phyloP scores from a whole-genome alignment of 495 filamentous ascomycete genomes.

The Penicillium flavigenum region DNA sequence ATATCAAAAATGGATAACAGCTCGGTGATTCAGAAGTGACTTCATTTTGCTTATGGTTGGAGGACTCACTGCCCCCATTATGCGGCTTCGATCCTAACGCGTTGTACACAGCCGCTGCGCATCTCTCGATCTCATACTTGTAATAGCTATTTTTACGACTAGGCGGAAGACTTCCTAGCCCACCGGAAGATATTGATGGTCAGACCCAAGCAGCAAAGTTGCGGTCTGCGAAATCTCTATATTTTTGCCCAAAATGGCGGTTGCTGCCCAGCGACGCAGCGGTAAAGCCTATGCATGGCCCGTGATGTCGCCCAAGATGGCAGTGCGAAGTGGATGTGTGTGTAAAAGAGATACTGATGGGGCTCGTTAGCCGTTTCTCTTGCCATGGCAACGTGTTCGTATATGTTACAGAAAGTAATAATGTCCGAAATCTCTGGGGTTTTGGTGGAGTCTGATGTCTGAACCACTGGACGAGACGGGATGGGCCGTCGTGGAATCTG shows the following conservation, averaged over 20 bases:
- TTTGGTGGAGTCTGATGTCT: conserved; percentile 31
- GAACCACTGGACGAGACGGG: conserved; percentile 35
- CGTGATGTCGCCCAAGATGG: conserved; percentile 38
- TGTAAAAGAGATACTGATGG: conserved; percentile 20
- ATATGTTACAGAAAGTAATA: conserved; percentile 11
- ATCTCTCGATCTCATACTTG: neutral
- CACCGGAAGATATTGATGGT: conserved; percentile 3
- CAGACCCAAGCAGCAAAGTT: conserved; percentile 28
- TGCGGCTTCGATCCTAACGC: conserved; percentile 8
- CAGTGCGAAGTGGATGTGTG: conserved; percentile 16
- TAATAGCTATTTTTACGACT: conserved; percentile 12
- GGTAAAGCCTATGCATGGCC: conserved; percentile 41
- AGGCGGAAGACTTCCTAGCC: conserved; percentile 6
- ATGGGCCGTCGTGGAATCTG: conserved; percentile 22
- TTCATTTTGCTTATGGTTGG: conserved; percentile 4
- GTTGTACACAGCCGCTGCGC: conserved; percentile 5
- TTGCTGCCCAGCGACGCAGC: conserved; percentile 46
- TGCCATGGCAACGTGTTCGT: conserved; percentile 33
- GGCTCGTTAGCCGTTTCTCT: conserved; percentile 11
- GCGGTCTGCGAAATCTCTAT: conserved; percentile 39
- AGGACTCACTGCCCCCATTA: conserved; percentile 4
- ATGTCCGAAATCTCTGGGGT: conserved; percentile 11
- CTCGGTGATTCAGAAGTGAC: conserved; percentile 2
- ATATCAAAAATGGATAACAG: conserved; percentile 1
- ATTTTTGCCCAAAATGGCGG: conserved; percentile 26